Evolutionary conservation across 352 stramenopile genomes (phyloP).

Genomic region (Phytophthora pseudosyringae): DNA sequence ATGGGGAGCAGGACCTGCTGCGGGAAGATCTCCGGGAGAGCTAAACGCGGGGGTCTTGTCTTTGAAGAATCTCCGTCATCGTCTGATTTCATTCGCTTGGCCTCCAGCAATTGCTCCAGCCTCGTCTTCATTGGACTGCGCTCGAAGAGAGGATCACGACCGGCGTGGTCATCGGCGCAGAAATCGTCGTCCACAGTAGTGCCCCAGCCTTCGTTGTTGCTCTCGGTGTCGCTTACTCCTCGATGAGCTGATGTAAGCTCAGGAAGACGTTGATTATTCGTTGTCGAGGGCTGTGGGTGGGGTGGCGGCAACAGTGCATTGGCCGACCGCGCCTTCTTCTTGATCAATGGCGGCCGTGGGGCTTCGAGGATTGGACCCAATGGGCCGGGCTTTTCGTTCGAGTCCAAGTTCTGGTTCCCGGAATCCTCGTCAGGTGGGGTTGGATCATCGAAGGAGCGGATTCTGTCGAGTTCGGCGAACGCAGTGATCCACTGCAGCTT

Average conservation of each 20-base stretch:
- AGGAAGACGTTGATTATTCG: slow-evolving; percentile 17
- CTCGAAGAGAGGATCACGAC: slow-evolving; percentile 22
- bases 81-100: slow-evolving; percentile 15
- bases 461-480: slow-evolving; percentile 75
- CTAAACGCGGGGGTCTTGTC: slow-evolving; percentile 22
- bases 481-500: slow-evolving; percentile 72
- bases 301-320: slow-evolving; percentile 10
- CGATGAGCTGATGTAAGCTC: slow-evolving; percentile 10
- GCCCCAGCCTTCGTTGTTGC: slow-evolving; percentile 18
- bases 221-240: slow-evolving; percentile 17
- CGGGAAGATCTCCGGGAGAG: slow-evolving; percentile 31
- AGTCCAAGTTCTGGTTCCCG: slow-evolving; percentile 18
- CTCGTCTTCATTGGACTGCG: slow-evolving; percentile 22
- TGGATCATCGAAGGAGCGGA: slow-evolving; percentile 68
- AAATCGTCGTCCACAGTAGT: slow-evolving; percentile 15
- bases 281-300: neutral
- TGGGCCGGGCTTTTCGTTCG: slow-evolving; percentile 4
- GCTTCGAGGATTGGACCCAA: slow-evolving; percentile 2
- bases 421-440: slow-evolving; percentile 16
- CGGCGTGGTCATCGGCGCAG: neutral
- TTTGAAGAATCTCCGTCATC: slow-evolving; percentile 24
- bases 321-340: slow-evolving; percentile 22
- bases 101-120: slow-evolving; percentile 28
- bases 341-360: slow-evolving; percentile 16
- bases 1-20: slow-evolving; percentile 57